phyloP scores from a whole-genome alignment of 306 rosid species.

The Erythrophleum fordii region DNA sequence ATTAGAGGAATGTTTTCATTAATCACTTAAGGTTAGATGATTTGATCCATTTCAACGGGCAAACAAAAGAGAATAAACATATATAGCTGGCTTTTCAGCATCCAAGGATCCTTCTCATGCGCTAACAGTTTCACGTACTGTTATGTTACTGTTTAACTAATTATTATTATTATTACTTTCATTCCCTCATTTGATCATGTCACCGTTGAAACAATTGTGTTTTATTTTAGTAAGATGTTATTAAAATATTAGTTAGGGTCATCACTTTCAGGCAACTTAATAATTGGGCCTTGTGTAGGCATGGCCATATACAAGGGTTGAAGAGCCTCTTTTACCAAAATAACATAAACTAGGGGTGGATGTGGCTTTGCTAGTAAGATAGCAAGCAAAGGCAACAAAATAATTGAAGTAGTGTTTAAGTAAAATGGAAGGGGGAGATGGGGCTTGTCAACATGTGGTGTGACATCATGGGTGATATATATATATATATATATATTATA shows the following conservation, averaged over 20 bases:
- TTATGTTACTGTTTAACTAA: too few relatives aligned
- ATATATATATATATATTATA: too few relatives aligned
- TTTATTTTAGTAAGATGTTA: too few relatives aligned
- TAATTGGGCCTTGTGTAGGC: neutral
- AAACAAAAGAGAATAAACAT: neutral
- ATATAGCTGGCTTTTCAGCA: constrained; percentile 33
- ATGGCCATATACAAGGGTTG: neutral
- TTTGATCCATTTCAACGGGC: neutral
- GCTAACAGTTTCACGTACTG: neutral
- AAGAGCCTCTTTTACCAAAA: neutral
- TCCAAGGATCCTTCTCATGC: constrained; percentile 24
- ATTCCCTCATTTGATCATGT: too few relatives aligned
- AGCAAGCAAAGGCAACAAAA: neutral
- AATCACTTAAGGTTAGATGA: neutral
- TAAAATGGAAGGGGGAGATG: neutral
- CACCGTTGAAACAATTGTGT: neutral
- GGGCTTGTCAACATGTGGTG: neutral
- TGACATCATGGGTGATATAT: neutral
- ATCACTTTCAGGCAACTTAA: neutral
- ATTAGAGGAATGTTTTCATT: neutral
- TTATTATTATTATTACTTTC: too few relatives aligned
- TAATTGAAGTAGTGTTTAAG: constrained; percentile 8
- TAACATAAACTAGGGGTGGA: neutral
- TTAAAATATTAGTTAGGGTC: neutral
- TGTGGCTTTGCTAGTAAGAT: neutral